Evolutionary conservation across 306 rosid genomes (phyloP).

Genomic region (Cucumis hystrix): DNA sequence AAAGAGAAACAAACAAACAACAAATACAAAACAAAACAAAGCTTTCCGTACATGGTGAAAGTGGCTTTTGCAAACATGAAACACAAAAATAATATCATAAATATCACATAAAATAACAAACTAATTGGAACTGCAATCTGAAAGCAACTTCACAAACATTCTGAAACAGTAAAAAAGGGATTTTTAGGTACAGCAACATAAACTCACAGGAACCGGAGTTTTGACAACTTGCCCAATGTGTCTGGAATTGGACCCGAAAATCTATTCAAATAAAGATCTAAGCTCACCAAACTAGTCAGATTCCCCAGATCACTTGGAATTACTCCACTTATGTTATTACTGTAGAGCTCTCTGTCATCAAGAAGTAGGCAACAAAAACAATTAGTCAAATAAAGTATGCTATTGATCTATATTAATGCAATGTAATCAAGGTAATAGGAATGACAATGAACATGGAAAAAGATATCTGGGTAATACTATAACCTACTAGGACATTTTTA

Average conservation of each 20-base stretch:
- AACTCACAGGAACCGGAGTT: slow-evolving; percentile 93
- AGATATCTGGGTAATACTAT: too few species aligned
- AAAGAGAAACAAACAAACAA: too few species aligned
- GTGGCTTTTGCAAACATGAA: background rate
- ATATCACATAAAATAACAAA: background rate
- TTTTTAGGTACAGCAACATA: slow-evolving; percentile 5
- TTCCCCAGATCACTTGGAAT: slow-evolving; percentile 94
- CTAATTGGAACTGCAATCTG: background rate
- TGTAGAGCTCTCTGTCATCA: slow-evolving; percentile 79
- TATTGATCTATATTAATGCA: background rate
- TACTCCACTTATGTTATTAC: slow-evolving; percentile 82
- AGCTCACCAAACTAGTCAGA: slow-evolving; percentile 98
- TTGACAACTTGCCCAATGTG: slow-evolving; percentile 84
- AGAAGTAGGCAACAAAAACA: background rate
- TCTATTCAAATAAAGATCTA: slow-evolving; percentile 82
- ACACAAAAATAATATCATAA: background rate
- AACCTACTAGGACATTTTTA: too few species aligned
- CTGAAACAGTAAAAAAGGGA: background rate
- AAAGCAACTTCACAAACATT: background rate
- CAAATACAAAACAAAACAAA: too few species aligned
- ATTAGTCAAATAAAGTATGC: background rate
- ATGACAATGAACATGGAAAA: background rate
- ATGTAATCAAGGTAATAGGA: background rate
- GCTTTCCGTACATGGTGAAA: background rate
- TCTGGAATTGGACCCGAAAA: slow-evolving; percentile 88